Base-by-base conservation (phyloP, 2,329 filamentous ascomycete species). In the Penicillium fuscoglaucum region DNA sequence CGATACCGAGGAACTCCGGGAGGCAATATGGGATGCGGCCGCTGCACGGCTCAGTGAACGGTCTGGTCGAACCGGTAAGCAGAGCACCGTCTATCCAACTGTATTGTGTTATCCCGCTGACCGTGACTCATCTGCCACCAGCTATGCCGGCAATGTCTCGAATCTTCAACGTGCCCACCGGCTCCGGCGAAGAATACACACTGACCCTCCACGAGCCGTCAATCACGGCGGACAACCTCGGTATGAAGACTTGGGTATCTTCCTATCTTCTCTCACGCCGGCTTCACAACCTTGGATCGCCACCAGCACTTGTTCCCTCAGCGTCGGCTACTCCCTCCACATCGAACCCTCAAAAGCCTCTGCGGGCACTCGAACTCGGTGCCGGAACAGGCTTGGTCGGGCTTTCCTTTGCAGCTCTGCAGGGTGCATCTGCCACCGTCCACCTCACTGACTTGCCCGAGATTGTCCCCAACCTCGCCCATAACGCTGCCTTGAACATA, bases 241-340 rank as follows among this genome's bases (percentile, higher is more conserved):
- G 95, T 1, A 83, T 96, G 73, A 98, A 99, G 75, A 99, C 95
- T 0, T 98, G 95, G 95, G 91, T 90, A 0, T 93, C 92, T 0
- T 93, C 92, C 0, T 96, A 92, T 70, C 83, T 96, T 2, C 85
- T 98, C 5, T 89, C 93, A 0, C 88, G 85, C 65, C 86, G 90
- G 26, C 83, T 98, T 28, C 68, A 74, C 57, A 64, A 57, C 4
- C 55, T 77, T 55, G 71, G 72, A 15, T 65, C 72, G 4, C 62
- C 72, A 8, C 68, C 71, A 15, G 58, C 69, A 37, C 68, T 76
- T 43, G 65, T 76, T 13, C 70, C 70, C 2, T 62, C 67, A 7
- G 59, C 61, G 6, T 60, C 66, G 2, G 66, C 67, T 10, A 58
- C 65, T 15, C 47, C 55, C 10, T 63, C 59, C 43, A 61, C 64